phyloP scores from a whole-genome alignment of 306 rosid species.

The Rubus parviflorus region DNA sequence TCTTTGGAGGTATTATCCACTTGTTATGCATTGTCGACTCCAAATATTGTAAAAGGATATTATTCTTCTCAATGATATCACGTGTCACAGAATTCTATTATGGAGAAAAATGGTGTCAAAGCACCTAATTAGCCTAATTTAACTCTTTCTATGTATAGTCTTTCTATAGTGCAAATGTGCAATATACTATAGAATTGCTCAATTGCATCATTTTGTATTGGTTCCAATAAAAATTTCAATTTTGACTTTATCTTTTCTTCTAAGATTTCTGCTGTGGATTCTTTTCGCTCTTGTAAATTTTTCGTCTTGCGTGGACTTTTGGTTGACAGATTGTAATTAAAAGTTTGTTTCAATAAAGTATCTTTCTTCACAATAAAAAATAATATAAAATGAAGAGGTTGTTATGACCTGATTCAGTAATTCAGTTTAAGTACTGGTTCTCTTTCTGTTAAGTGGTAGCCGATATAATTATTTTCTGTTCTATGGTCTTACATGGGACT shows the following conservation, averaged over 20 bases:
- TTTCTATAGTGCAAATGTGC: background rate
- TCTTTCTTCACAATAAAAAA: background rate
- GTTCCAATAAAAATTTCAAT: background rate
- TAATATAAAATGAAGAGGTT: background rate
- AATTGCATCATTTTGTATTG: background rate
- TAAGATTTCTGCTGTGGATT: background rate
- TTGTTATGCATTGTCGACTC: background rate
- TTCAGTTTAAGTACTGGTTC: background rate
- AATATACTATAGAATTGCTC: background rate
- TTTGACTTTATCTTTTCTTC: background rate
- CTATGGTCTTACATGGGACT: background rate
- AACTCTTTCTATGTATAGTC: background rate
- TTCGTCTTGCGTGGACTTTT: background rate
- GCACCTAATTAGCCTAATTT: background rate
- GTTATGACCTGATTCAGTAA: background rate
- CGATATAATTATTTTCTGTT: background rate
- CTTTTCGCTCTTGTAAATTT: background rate
- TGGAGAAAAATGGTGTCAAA: background rate
- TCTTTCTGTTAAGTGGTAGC: background rate
- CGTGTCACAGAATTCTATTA: background rate
- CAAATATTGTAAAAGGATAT: background rate
- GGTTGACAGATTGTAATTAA: background rate
- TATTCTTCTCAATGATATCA: background rate
- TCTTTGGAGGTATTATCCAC: background rate
- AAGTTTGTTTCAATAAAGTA: background rate